Conservation (phyloP, 2,329 filamentous ascomycete genomes). For the Botrytis paeoniae region DNA sequence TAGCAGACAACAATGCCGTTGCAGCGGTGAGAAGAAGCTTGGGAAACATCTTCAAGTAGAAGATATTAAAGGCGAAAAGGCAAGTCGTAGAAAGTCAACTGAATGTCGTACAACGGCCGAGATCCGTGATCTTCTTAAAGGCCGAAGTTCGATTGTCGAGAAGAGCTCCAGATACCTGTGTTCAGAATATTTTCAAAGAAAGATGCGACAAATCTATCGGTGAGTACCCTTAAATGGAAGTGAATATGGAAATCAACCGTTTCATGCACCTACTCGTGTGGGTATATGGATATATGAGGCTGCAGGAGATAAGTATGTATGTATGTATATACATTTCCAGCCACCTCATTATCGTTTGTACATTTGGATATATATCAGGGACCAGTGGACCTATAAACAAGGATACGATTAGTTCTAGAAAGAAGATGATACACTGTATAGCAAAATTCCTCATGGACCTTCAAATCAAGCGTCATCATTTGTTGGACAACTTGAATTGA, state of each 20-base stretch:
- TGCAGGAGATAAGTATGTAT: conserved; percentile 5
- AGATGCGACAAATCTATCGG: neutral
- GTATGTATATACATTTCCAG: conserved; percentile 10
- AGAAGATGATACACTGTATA: neutral
- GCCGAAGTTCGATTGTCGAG: neutral
- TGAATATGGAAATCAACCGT: conserved; percentile 1
- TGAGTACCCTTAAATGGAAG: conserved; percentile 3
- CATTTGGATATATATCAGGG: neutral
- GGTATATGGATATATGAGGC: conserved; percentile 7
- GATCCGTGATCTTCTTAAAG: conserved; percentile 2
- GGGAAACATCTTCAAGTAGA: conserved; percentile 29
- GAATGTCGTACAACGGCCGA: conserved; percentile 8
- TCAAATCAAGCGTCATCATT: conserved; percentile 4
- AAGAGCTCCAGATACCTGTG: conserved; percentile 1
- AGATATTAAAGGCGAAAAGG: neutral
- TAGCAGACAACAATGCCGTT: conserved; percentile 26
- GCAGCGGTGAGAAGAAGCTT: conserved; percentile 27
- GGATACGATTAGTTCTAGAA: conserved; percentile 9
- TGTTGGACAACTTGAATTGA: neutral
- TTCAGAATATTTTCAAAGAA: neutral
- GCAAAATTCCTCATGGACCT: neutral
- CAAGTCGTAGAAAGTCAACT: conserved; percentile 13
- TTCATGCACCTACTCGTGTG: conserved; percentile 18
- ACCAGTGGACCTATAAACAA: neutral
- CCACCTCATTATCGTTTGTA: conserved; percentile 14